A percentile compares a stretch with the other conserved stretches of the same genome.
These are phyloP conservation scores for Picochlorum sp. DNA, from an alignment of 139 green algal genomes.

Conservation along the genomic window DNA sequence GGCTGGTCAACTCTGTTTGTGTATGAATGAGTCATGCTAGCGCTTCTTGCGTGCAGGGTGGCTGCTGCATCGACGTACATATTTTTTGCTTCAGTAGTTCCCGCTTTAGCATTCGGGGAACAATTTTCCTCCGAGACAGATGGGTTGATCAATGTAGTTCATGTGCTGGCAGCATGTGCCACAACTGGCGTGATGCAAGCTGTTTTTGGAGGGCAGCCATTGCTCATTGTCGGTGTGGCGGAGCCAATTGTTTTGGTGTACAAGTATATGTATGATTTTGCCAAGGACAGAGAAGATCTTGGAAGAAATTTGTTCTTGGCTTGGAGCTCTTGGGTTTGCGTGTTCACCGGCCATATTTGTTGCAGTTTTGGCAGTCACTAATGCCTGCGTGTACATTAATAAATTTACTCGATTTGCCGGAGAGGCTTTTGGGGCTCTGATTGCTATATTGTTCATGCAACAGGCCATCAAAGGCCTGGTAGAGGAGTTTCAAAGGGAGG, in stretches of 20 bases:
- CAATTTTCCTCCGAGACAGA: slow-evolving; percentile 46
- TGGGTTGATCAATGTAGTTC: slow-evolving; percentile 15
- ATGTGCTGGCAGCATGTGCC: slow-evolving; percentile 61
- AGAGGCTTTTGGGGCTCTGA: slow-evolving; percentile 84
- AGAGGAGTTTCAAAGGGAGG: slow-evolving; percentile 26
- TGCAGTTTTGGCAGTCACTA: slow-evolving; percentile 39
- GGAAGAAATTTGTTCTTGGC: slow-evolving; percentile 48
- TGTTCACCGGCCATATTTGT: slow-evolving; percentile 65
- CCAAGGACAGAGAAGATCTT: slow-evolving; percentile 15
- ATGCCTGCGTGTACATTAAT: slow-evolving; percentile 38
- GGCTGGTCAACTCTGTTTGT: too few relatives aligned
- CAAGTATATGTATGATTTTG: slow-evolving; percentile 62
- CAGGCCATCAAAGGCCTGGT: slow-evolving; percentile 54
- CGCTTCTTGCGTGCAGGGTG: slow-evolving; percentile 34
- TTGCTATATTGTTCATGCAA: slow-evolving; percentile 83
- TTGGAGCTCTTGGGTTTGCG: slow-evolving; percentile 61
- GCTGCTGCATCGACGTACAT: slow-evolving; percentile 75
- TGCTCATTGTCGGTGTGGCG: slow-evolving; percentile 88
- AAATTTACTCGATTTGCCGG: slow-evolving; percentile 74
- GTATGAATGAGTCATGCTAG: too few relatives aligned
- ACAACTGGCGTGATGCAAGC: slow-evolving; percentile 59
- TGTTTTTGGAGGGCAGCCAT: slow-evolving; percentile 75
- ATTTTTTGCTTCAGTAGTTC: slow-evolving; percentile 71
- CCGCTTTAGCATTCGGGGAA: slow-evolving; percentile 78
- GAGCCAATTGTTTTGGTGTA: slow-evolving; percentile 84